Evolutionary conservation across 2,329 filamentous ascomycete genomes (phyloP), one percentile per base, ranked within the genome.

Genomic region (Diaporthe sp.): DNA sequence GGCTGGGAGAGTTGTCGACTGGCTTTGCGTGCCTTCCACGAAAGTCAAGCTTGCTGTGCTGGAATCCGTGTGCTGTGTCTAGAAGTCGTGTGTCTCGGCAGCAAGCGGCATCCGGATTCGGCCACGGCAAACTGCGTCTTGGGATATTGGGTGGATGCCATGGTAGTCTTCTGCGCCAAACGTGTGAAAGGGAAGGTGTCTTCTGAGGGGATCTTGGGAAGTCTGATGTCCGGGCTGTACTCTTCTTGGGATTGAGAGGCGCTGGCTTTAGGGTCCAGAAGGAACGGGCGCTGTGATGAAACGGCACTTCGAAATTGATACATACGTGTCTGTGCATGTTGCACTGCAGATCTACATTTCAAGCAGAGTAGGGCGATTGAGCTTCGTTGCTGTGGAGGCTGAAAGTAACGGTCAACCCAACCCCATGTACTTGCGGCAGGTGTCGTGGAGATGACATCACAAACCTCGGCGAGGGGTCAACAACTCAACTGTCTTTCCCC

Each of bases 381-480:
- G 45, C 33, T 67, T 52, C 22, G 15, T 15, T 40, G 30, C 42
- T 40, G 30, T 28, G 38, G 33, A 40, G 13, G 45, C 45, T 67
- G 61, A n/a, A n/a, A 67, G 61, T 67, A 52, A 67, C n/a, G 30
- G 33, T 54, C 33, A 7, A 45, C 30, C 33, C 33, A 7, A 45
- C 30, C 47, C 64, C 45, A 40, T 68, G 64, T 30, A 54, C 9
- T n/a, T 35, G 25, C 40, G 45, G 28, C 64, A 12, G 64, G 64
- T 67, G 45, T 67, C 64, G 68, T 67, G 73, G 10, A 40, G 40
- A 74, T 74, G 73, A 74, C 73, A 74, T 74, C 73, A 74, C 73
- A 30, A 38, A 50, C 19, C 25, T 54, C 33, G 38, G 70, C 57
- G 47, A 64, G 57, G 70, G 69, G 69, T 71, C 69, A 54, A 72